Conservation (phyloP, 2,329 filamentous ascomycete species). For the Botryotinia calthae region DNA sequence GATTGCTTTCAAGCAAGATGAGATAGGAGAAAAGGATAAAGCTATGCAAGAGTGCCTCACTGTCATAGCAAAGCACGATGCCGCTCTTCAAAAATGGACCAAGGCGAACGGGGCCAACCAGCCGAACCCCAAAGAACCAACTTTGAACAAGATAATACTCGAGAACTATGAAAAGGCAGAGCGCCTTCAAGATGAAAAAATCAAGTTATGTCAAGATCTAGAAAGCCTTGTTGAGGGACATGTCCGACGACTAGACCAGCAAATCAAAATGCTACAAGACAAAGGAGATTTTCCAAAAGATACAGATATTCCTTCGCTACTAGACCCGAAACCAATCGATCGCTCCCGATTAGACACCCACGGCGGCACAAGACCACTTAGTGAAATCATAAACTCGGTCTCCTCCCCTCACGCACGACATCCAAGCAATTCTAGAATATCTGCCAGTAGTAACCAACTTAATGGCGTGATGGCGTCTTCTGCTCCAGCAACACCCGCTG, state of each 20-base stretch:
- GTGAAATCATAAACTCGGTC: conserved; percentile 31
- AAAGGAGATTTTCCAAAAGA: conserved; percentile 50
- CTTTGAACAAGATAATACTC: conserved; percentile 61
- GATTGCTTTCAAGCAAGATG: conserved; percentile 78
- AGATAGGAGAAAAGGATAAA: conserved; percentile 77
- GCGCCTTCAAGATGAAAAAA: conserved; percentile 71
- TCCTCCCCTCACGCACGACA: conserved; percentile 31
- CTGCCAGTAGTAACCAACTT: conserved; percentile 31
- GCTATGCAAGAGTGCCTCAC: conserved; percentile 66
- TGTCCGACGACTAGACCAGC: conserved; percentile 58
- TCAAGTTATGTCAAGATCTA: conserved; percentile 64
- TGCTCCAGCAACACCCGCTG: conserved; percentile 59
- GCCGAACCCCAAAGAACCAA: conserved; percentile 72
- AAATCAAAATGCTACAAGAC: conserved; percentile 61
- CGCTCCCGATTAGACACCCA: conserved; percentile 34
- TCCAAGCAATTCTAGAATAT: conserved; percentile 32
- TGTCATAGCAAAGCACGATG: conserved; percentile 69
- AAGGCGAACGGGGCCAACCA: conserved; percentile 72
- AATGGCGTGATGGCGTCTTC: conserved; percentile 42
- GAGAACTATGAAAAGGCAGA: conserved; percentile 69
- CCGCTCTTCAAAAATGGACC: conserved; percentile 77
- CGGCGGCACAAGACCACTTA: conserved; percentile 28
- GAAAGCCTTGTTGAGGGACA: conserved; percentile 61
- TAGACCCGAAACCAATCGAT: conserved; percentile 56
- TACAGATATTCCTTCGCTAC: conserved; percentile 60